A percentile compares a stretch with the other conserved stretches of the same genome.
phyloP scores from a whole-genome alignment of 1,284 basidiomycete genomes.

The Volvariella surrecta region DNA sequence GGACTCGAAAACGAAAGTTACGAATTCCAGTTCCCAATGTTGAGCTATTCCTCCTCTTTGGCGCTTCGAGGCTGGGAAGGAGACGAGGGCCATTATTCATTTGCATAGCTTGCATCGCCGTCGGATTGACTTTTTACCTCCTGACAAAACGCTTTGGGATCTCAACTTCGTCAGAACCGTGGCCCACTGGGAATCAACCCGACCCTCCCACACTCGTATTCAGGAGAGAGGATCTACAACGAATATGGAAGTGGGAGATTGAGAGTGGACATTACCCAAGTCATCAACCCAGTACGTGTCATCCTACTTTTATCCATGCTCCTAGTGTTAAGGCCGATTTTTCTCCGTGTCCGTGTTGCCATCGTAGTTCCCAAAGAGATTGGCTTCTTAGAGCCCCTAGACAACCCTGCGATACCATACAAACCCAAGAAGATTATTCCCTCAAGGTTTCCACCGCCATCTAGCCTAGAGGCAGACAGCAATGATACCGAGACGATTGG shows the following conservation, averaged over 20 bases:
- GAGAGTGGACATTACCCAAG: conserved; percentile 68
- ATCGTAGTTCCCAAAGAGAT: conserved; percentile 45
- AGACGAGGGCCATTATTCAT: conserved; percentile 2
- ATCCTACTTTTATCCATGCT: conserved; percentile 2
- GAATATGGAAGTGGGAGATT: conserved; percentile 77
- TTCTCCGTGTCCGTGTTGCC: conserved; percentile 4
- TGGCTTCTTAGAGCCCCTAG: conserved; percentile 34
- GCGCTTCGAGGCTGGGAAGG: conserved; percentile 4
- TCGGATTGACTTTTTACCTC: conserved; percentile 34
- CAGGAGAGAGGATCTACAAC: conserved; percentile 48
- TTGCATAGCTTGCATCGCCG: conserved; percentile 29
- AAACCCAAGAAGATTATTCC: conserved; percentile 23
- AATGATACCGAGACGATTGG: conserved; percentile 36
- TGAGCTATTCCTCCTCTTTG: conserved; percentile 12
- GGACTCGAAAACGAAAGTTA: conserved; percentile 34
- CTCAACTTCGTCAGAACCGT: conserved; percentile 29
- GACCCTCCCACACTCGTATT: conserved; percentile 60
- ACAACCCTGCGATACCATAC: conserved; percentile 47
- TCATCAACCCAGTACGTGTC: conserved; percentile 40
- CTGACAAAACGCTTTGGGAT: conserved; percentile 29
- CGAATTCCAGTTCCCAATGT: conserved; percentile 47
- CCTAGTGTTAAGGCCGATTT: conserved; percentile 1
- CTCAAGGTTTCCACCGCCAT: conserved; percentile 26
- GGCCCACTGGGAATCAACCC: conserved; percentile 33
- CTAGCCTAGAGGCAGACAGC: conserved; percentile 13